phyloP scores from a whole-genome alignment of 1,139 yeast genomes.

The Debaryomyces psychrophilus region DNA sequence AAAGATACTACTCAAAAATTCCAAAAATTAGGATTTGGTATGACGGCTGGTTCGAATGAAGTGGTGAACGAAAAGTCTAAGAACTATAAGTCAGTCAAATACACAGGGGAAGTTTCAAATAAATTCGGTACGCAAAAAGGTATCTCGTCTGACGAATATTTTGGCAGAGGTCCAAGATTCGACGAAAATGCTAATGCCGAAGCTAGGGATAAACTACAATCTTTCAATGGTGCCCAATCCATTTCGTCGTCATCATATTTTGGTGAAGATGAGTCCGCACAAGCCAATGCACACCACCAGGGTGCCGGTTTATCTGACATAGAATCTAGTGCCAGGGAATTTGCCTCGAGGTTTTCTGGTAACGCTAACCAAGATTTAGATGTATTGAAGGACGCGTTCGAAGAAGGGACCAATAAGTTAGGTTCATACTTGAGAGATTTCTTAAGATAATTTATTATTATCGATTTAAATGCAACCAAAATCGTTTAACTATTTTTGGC shows the following conservation, averaged over 20 bases:
- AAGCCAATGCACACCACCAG: slow-evolving; percentile 27
- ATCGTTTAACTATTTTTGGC: background rate
- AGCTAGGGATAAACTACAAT: slow-evolving; percentile 75
- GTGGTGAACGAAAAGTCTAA: slow-evolving; percentile 35
- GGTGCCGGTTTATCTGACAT: slow-evolving; percentile 38
- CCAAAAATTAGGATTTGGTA: slow-evolving; percentile 84
- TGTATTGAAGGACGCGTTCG: slow-evolving; percentile 88
- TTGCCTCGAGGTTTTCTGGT: slow-evolving; percentile 68
- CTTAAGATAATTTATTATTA: slow-evolving; percentile 47
- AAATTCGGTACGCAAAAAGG: slow-evolving; percentile 91
- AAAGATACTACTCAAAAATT: slow-evolving; percentile 70
- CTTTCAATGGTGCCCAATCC: slow-evolving; percentile 83
- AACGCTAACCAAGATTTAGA: slow-evolving; percentile 88
- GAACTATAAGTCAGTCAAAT: slow-evolving; percentile 52
- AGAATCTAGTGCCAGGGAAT: slow-evolving; percentile 65
- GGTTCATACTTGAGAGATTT: slow-evolving; percentile 86
- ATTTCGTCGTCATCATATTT: slow-evolving; percentile 92
- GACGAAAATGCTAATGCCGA: slow-evolving; percentile 80
- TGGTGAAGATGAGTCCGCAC: slow-evolving; percentile 72
- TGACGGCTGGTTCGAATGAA: slow-evolving; percentile 55
- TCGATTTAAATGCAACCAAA: background rate
- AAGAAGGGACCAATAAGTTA: slow-evolving; percentile 88
- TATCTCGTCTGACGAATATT: slow-evolving; percentile 91
- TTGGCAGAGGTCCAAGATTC: slow-evolving; percentile 81
- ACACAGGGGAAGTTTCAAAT: slow-evolving; percentile 72